phyloP scores from a whole-genome alignment of 495 filamentous ascomycete genomes.

The Annulohypoxylon nitens region DNA sequence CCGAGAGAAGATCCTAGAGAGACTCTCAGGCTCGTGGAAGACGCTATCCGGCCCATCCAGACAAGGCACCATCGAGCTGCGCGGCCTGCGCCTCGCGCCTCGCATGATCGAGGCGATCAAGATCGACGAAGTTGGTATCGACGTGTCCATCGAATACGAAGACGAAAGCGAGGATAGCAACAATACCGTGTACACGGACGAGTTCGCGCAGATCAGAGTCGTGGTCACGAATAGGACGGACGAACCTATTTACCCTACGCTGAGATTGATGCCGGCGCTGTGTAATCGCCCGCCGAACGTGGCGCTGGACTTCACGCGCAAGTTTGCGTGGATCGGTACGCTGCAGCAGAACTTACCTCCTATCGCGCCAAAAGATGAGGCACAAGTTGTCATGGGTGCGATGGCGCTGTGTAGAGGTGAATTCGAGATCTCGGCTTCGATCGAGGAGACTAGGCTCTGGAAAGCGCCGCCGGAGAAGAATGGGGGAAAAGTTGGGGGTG shows the following conservation, averaged over 20 bases:
- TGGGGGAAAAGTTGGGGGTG: not conserved
- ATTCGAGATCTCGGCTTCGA: constrained; percentile 83
- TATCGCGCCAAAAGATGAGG: constrained; percentile 67
- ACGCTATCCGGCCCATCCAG: constrained; percentile 68
- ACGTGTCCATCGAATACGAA: constrained; percentile 64
- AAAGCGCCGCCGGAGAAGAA: constrained; percentile 31
- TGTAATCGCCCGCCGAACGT: constrained; percentile 77
- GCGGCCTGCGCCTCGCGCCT: constrained; percentile 76
- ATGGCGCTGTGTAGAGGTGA: constrained; percentile 81
- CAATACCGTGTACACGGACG: constrained; percentile 74
- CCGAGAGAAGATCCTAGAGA: constrained; percentile 82
- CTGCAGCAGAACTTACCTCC: constrained; percentile 78
- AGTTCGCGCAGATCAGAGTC: constrained; percentile 76
- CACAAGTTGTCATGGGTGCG: constrained; percentile 71
- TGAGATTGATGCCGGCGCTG: constrained; percentile 82
- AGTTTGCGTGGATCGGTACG: constrained; percentile 86
- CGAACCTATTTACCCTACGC: constrained; percentile 74
- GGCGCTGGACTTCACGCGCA: constrained; percentile 85
- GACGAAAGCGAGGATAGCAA: constrained; percentile 20
- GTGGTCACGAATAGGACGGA: constrained; percentile 78
- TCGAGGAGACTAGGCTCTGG: constrained; percentile 79
- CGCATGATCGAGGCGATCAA: constrained; percentile 87
- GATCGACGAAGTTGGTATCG: constrained; percentile 82
- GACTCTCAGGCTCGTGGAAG: constrained; percentile 77
- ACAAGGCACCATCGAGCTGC: constrained; percentile 78